Evolutionary conservation across 768 basidiomycete genomes (phyloP).

Genomic region (Dictyophora rubrovolvata): DNA sequence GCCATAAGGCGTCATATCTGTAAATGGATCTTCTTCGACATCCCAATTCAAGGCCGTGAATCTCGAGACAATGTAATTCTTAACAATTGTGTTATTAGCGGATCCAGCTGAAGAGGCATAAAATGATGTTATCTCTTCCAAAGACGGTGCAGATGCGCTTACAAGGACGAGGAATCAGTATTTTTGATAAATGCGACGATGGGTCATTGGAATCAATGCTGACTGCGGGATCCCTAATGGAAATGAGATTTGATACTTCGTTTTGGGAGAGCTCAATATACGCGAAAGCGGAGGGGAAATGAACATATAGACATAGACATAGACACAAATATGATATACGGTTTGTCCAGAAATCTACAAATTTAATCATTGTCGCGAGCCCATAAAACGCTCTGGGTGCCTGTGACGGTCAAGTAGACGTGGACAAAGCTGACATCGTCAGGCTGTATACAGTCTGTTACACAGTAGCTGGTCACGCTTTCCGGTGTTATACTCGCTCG

Average conservation of each 20-base stretch:
- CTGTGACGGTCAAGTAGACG: neutral
- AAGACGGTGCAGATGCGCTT: slow-evolving; percentile 22
- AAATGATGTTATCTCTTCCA: neutral
- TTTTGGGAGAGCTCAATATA: slow-evolving; percentile 34
- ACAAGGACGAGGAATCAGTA: slow-evolving; percentile 81
- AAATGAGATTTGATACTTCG: slow-evolving; percentile 40
- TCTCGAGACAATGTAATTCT: slow-evolving; percentile 67
- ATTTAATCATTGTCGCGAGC: neutral
- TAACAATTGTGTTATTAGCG: slow-evolving; percentile 70
- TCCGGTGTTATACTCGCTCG: too few species aligned
- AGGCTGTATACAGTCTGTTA: neutral
- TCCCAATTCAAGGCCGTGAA: slow-evolving; percentile 76
- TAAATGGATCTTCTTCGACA: slow-evolving; percentile 77
- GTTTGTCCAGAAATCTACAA: neutral
- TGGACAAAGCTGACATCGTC: neutral
- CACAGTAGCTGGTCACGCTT: too few species aligned
- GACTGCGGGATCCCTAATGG: slow-evolving; percentile 51
- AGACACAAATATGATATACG: neutral
- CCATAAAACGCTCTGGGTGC: neutral
- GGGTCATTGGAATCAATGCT: slow-evolving; percentile 60
- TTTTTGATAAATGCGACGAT: slow-evolving; percentile 64
- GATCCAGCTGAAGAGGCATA: slow-evolving; percentile 43
- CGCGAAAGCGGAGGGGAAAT: slow-evolving; percentile 20
- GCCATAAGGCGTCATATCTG: slow-evolving; percentile 72
- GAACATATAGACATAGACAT: neutral